These are phyloP conservation scores for Ceratocystis ficicola DNA, from an alignment of 2,329 filamentous ascomycete genomes.

Conservation along the genomic window DNA sequence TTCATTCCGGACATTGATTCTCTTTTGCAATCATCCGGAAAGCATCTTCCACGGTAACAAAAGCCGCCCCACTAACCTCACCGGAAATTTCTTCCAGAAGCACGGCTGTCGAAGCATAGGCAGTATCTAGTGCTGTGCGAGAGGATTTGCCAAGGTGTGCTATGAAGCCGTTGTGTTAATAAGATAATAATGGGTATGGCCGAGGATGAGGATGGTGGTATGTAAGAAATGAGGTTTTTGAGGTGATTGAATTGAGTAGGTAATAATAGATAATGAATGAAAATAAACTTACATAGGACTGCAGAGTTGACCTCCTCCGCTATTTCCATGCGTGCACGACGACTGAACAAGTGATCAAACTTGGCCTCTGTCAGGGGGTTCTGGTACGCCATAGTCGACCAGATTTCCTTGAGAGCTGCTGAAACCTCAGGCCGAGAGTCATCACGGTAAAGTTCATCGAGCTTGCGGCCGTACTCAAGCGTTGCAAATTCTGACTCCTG, in stretches of 20 bases:
- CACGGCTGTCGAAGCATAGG: conserved; percentile 77
- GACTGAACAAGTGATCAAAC: conserved; percentile 66
- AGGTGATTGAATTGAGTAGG: too few species aligned
- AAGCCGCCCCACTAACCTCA: conserved; percentile 68
- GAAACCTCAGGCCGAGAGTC: conserved; percentile 59
- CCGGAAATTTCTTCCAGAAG: conserved; percentile 71
- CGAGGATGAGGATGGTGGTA: background rate
- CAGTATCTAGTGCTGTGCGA: conserved; percentile 67
- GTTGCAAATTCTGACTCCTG: conserved; percentile 52
- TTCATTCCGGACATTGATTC: background rate
- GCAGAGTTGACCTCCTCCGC: conserved; percentile 91
- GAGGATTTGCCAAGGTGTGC: conserved; percentile 85
- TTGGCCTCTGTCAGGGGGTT: conserved; percentile 65
- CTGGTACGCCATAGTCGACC: conserved; percentile 74
- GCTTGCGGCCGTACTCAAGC: conserved; percentile 64
- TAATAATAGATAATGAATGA: conserved; percentile 1
- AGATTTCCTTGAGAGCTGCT: conserved; percentile 69
- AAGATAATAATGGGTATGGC: background rate
- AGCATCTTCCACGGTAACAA: conserved; percentile 38
- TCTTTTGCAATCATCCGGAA: background rate
- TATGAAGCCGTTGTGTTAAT: conserved; percentile 31
- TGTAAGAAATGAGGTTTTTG: background rate
- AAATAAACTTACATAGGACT: conserved; percentile 59
- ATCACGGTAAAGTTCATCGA: conserved; percentile 64
- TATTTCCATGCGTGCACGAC: conserved; percentile 59